Conservation (phyloP, 139 green algal genomes). For the Zygnema cylindricum region DNA sequence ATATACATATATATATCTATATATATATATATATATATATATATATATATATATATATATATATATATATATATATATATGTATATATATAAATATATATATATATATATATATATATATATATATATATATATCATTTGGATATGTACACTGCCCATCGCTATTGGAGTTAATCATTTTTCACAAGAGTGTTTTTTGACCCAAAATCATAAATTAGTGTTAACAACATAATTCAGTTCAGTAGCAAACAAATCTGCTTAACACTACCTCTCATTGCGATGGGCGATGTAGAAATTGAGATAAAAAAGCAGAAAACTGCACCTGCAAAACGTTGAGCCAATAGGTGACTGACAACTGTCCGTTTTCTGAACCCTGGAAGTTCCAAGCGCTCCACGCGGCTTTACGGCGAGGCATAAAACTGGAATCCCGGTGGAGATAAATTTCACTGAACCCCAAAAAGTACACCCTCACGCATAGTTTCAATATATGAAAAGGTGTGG, state of each 20-base stretch:
- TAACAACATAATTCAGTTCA: too few relatives aligned
- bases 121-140: neutral
- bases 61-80: neutral
- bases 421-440: slow-evolving; percentile 87
- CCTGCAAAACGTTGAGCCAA: slow-evolving; percentile 87
- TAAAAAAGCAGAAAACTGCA: neutral
- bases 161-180: too few relatives aligned
- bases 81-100: slow-evolving; percentile 3
- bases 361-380: slow-evolving; percentile 62
- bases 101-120: neutral
- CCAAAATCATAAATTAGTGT: too few relatives aligned
- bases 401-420: slow-evolving; percentile 80
- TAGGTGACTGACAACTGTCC: slow-evolving; percentile 86
- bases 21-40: too few relatives aligned
- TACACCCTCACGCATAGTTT: neutral
- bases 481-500: too few relatives aligned
- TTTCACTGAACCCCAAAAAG: slow-evolving; percentile 82
- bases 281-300: too few relatives aligned
- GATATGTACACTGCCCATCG: too few relatives aligned
- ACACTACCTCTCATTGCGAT: too few relatives aligned
- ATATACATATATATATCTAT: too few relatives aligned
- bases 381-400: slow-evolving; percentile 88
- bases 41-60: too few relatives aligned
- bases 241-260: too few relatives aligned
- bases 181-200: too few relatives aligned